These are phyloP conservation scores for Coemansia sp. DNA, from an alignment of 192 early-diverging fungal genomes.

Conservation along the genomic window DNA sequence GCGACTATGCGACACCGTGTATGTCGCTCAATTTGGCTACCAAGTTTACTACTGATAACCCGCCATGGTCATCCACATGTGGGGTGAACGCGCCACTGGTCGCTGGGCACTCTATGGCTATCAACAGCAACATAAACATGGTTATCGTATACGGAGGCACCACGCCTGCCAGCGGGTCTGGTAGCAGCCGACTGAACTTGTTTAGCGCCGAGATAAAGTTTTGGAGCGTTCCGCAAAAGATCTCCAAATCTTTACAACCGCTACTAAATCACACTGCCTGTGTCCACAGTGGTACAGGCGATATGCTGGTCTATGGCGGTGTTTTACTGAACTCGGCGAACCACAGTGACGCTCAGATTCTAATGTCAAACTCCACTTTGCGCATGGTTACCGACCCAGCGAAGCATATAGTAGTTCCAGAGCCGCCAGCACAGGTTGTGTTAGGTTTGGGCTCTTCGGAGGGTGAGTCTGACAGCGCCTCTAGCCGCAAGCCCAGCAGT, in stretches of 20 bases:
- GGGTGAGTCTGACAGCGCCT: not conserved
- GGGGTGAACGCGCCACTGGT: conserved; percentile 26
- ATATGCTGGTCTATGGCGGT: conserved; percentile 47
- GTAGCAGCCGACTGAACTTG: conserved; percentile 18
- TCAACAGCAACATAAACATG: conserved; percentile 47
- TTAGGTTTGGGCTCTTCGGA: not conserved
- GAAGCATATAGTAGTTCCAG: conserved; percentile 4
- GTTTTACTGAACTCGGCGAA: not conserved
- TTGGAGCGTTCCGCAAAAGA: conserved; percentile 35
- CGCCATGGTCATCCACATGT: conserved; percentile 23
- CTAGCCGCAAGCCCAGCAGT: not conserved
- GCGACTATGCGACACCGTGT: conserved; percentile 35
- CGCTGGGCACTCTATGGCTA: conserved; percentile 34
- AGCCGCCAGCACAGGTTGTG: conserved; percentile 3
- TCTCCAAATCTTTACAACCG: conserved; percentile 15
- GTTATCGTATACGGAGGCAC: conserved; percentile 39
- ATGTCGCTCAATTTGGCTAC: conserved; percentile 31
- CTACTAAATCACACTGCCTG: conserved; percentile 34
- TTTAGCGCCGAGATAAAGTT: conserved; percentile 47
- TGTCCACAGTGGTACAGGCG: conserved; percentile 35
- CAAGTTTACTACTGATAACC: conserved; percentile 25
- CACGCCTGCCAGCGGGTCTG: conserved; percentile 18
- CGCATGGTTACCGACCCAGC: conserved; percentile 38
- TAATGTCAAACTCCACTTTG: conserved; percentile 38
- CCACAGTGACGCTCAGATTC: not conserved